Base-by-base conservation (phyloP, 1,284 basidiomycete species). In the Pseudozyma sp. region DNA sequence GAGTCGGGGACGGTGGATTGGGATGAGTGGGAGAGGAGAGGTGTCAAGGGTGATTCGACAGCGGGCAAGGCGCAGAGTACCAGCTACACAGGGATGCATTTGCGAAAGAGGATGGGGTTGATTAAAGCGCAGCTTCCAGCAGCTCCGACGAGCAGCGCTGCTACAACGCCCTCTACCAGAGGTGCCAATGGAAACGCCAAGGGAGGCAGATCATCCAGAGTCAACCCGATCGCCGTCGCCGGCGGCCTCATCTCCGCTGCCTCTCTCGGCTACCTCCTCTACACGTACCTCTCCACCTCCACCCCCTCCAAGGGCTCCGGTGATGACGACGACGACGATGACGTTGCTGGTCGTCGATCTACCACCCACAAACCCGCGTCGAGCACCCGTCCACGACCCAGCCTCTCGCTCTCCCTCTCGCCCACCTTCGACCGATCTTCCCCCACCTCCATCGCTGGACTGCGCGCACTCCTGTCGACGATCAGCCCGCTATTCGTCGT, bases 221-320 rank as follows among this genome's bases (percentile, higher is more conserved):
- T 55, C 31, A 68, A 62, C 39, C 49, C 72, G 1, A 16, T 75
- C 4, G 72, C 72, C 11, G 49, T 70, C 3, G 72, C 64, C 5
- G 72, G 72, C 16, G 63, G 63, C 0, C 14, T 69, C 14, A 30
- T 75, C 29, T 69, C 68, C 0, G 63, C 63, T 7, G 72, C 72
- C 2, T 56, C 63, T 5, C 63, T 75, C 8, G 63, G 52, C 30
- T 64, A 63, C 34, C 48, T 70, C 1, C 62, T 75, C 8, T 75
- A 75, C 54, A 67, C 39, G 42, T 69, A 74, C n/a, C 53, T 70
- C 7, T 53, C 52, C 14, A 24, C 49, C 13, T 54, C 54, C 4
- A 29, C 48, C 33, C n/a, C 54, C 11, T 33, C 50, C 33, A 14
- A 47, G 7, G 46, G 45, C 29, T 24, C 49, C 2, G 17, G 39